Evolutionary conservation across 2,329 filamentous ascomycete genomes (phyloP), one percentile per base, ranked within the genome.

Genomic region (Moelleriella libera): DNA sequence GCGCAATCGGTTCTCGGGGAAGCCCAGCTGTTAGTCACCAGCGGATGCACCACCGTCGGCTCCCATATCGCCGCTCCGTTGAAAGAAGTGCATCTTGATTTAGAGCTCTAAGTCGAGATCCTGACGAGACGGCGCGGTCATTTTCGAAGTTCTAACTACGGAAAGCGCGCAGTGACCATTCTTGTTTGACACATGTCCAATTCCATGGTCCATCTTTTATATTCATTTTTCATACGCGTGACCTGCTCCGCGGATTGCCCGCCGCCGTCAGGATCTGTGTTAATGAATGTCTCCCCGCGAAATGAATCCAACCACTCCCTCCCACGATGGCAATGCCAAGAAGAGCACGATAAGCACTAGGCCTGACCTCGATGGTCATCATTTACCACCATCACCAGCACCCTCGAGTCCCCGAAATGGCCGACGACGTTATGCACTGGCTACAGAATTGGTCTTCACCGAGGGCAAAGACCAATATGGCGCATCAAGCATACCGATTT

Each of bases 401-500:
- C 88, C 90, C 2, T 97, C 90, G 12, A 95, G 84, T 60, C 92
- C 92, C 29, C 78, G 83, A 61, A 85, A 82, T 61, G 88, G 88
- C 53, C 80, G 84, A 55, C 69, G 74, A 43, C 86, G 88, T 56
- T 98, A 97, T 68, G 88, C 89, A 43, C 78, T 98, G 51, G 90
- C 90, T 49, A 98, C 92, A 5, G 92, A 98, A 68, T 73, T 98
- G 52, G 92, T 98, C 51, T 97, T 90, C 66, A 97, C 90, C 46
- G 92, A 98, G 58, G 82, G 84, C 63, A 92, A 83, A 67, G 92
- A 98, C 66, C 92, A 98, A 70, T 96, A 97, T 72, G 94, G 94
- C 61, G 80, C 92, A 49, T 95, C 88, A 57, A 97, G 89, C 65
- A 83, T 94, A 58, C 92, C 92, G 47, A 97, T 98, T 61, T 98